Percentiles rank a stretch among this genome's conserved stretches.
Evolutionary conservation across 495 filamentous ascomycete genomes (phyloP).

Genomic region (Penicillium diatomitis): DNA sequence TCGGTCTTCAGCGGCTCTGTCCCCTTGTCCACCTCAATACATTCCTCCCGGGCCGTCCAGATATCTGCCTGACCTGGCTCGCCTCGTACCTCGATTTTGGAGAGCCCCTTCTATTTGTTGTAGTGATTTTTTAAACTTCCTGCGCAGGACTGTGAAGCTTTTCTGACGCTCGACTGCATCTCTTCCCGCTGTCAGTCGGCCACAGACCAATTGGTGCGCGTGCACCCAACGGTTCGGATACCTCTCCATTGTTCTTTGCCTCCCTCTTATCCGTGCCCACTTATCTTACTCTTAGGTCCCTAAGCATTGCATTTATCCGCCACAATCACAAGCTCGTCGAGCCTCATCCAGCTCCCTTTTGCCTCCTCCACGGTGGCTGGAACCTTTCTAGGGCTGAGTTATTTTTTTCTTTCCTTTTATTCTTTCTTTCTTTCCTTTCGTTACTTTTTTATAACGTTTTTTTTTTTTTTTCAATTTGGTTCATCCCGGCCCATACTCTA

Average conservation of each 20-base stretch:
- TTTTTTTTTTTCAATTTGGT: not conserved
- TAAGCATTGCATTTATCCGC: not conserved
- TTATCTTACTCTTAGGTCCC: not conserved
- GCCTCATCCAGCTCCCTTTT: not conserved
- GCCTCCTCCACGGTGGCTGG: not conserved
- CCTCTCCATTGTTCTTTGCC: not conserved
- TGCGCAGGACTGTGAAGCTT: not conserved
- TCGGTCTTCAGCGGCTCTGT: no score
- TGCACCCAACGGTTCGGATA: not conserved
- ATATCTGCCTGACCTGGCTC: no score
- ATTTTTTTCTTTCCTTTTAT: not conserved
- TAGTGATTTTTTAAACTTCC: not conserved
- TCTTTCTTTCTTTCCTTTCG: not conserved
- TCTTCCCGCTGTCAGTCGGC: not conserved
- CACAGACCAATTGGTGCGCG: not conserved
- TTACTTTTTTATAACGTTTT: not conserved
- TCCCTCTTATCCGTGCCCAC: no score
- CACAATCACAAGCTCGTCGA: not conserved
- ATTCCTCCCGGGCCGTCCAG: no score
- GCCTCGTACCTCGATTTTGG: not conserved
- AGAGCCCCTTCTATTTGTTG: not conserved
- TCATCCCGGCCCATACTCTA: no score
- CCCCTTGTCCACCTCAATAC: no score
- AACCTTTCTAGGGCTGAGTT: no score
- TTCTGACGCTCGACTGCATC: not conserved